These are phyloP conservation scores for Irpex sp. DNA, from an alignment of 1,284 basidiomycete species.

Conservation along the genomic window DNA sequence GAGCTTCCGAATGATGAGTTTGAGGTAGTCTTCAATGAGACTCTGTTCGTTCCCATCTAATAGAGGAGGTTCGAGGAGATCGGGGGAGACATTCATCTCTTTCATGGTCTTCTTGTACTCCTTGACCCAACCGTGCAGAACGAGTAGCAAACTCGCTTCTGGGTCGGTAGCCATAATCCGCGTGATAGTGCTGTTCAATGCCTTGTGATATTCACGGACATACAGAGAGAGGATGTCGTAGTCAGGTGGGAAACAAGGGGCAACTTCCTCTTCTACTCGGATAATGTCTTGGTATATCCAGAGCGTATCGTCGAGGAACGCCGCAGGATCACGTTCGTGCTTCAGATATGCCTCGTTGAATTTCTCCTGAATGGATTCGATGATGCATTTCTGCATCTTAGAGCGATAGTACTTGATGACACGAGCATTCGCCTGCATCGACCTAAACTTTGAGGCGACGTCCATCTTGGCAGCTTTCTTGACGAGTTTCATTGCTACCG, in stretches of 20 bases:
- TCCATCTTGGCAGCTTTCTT: constrained; percentile 91
- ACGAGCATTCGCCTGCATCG: constrained; percentile 90
- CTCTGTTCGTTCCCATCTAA: constrained; percentile 92
- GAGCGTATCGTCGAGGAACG: constrained; percentile 76
- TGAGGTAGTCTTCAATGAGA: constrained; percentile 95
- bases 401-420: constrained; percentile 95
- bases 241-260: constrained; percentile 89
- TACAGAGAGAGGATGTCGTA: constrained; percentile 86
- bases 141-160: constrained; percentile 84
- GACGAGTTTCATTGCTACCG: constrained; percentile 89
- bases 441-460: constrained; percentile 86
- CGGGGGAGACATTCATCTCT: constrained; percentile 80
- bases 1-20: constrained; percentile 90
- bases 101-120: constrained; percentile 96
- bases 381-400: constrained; percentile 83
- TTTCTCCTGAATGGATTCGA: constrained; percentile 71
- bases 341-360: constrained; percentile 71
- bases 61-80: constrained; percentile 84
- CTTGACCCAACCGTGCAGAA: constrained; percentile 91
- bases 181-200: constrained; percentile 77
- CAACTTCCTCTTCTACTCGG: constrained; percentile 84
- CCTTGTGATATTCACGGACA: constrained; percentile 90
- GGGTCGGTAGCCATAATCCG: constrained; percentile 74
- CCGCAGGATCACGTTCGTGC: constrained; percentile 60
- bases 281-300: constrained; percentile 98